Conservation (phyloP, 371 early-diverging fungal genomes). For the Mortierella polycephala region DNA sequence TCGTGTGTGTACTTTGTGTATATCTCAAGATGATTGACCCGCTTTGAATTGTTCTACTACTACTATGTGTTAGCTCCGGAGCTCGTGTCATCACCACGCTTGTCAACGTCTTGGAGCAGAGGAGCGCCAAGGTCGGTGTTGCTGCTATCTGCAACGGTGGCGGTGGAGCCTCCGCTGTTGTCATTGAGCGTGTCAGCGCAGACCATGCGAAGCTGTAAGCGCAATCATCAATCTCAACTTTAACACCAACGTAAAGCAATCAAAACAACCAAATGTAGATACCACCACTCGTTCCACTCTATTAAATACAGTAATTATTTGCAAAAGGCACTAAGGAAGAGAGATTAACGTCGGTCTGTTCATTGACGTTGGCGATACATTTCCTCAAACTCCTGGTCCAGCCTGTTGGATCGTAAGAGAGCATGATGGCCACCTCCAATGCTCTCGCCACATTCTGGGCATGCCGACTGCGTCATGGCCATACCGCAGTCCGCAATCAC, state of each 20-base stretch:
- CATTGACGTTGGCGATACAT: background rate
- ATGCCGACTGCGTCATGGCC: conserved; percentile 11
- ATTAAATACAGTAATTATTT: too few species aligned
- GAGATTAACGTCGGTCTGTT: too few species aligned
- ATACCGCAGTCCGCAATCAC: conserved; percentile 16
- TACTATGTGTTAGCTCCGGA: conserved; percentile 69
- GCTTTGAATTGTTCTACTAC: background rate
- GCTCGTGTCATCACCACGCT: conserved; percentile 93
- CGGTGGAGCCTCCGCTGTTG: conserved; percentile 92
- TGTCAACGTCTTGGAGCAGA: conserved; percentile 75
- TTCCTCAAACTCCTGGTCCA: conserved; percentile 15
- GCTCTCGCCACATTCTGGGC: conserved; percentile 13
- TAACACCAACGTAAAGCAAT: too few species aligned
- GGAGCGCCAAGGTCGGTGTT: conserved; percentile 83
- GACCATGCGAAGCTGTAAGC: conserved; percentile 46
- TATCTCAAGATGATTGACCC: background rate
- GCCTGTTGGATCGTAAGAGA: conserved; percentile 3
- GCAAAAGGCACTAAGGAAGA: too few species aligned
- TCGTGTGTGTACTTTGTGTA: background rate
- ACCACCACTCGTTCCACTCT: too few species aligned
- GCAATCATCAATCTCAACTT: too few species aligned
- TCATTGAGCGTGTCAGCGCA: conserved; percentile 76
- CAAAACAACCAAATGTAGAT: too few species aligned
- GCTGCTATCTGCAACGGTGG: conserved; percentile 98
- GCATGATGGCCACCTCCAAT: conserved; percentile 19